Percentiles rank a stretch among this genome's conserved stretches.
Conservation (phyloP, 2,329 filamentous ascomycete genomes). For the Venturia effusa region DNA sequence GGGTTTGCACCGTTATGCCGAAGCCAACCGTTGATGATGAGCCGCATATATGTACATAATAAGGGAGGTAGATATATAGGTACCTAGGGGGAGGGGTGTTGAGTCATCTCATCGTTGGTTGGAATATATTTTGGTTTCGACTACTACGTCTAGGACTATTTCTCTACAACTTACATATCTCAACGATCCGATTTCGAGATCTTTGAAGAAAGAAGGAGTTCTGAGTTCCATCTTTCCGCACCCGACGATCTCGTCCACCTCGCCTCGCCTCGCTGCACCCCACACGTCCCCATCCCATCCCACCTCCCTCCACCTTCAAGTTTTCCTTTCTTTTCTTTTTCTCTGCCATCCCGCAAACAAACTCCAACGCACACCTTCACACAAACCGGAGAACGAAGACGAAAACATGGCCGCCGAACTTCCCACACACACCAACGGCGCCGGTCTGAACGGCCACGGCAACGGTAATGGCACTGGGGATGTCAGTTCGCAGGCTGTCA, state of each 20-base stretch:
- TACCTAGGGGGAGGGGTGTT: no score
- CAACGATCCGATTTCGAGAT: no score
- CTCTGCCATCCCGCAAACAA: not conserved
- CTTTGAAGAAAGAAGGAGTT: no score
- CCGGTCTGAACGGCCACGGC: conserved; percentile 13
- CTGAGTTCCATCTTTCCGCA: not conserved
- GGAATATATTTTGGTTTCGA: no score
- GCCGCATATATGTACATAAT: no score
- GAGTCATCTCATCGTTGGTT: no score
- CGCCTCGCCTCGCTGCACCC: no score
- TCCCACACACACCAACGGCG: conserved; percentile 32
- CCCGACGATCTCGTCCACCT: not conserved
- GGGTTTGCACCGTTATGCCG: not conserved
- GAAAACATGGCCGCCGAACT: conserved; percentile 34
- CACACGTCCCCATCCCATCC: not conserved
- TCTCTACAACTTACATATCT: not conserved
- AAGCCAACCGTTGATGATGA: not conserved
- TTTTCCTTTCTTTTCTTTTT: not conserved
- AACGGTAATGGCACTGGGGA: conserved; percentile 32
- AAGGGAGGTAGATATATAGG: no score
- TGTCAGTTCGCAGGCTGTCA: conserved; percentile 65
- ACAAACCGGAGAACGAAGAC: not conserved
- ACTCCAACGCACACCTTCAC: not conserved
- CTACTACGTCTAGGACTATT: no score
- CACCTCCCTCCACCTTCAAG: not conserved